Base-by-base conservation (phyloP, 2,329 filamentous ascomycete genomes). In the Cercospora sp. region DNA sequence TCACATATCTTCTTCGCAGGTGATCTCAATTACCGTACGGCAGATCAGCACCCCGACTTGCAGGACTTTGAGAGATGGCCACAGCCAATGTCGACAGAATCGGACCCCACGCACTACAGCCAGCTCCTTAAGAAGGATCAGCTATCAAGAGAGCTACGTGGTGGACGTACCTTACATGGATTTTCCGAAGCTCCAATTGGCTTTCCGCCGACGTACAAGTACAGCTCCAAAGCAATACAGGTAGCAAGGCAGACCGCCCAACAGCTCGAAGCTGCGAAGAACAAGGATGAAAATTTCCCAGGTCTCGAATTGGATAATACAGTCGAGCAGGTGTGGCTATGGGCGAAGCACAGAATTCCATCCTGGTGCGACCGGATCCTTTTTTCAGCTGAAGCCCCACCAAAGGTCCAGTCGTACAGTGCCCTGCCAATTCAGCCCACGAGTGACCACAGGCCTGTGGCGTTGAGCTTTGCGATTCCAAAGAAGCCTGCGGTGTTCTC, bases 151-250 rank as follows among this genome's bases (percentile, higher is more conserved):
- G 93, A 98, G 79, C 87, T 87, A 63, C 79, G 79, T 4, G 88
- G 89, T 0, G 88, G 89, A 0, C 86, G 89, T 16, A 92, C 91
- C 2, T 82, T 96, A 26, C 93, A 98, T 70, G 90, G 92, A 4
- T 82, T 99, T 36, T 81, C 82, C 9, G 95, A 99, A 80, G 87
- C 89, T 0, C 82, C 86, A 0, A 88, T 98, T 67, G 80, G 79
- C 3, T 99, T 98, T 75, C 91, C 93, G 1, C 95, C 95, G 0
- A 97, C 95, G 0, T 99, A 99, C 84, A 99, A 99, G 80, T 96
- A 95, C 78, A 84, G 85, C 36, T 79, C 85, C 1, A 75, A 80
- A 31, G 66, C 81, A 8, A 74, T 76, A 62, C 69, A 74, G 26
- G 58, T 73, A 1, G 75, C 72, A 4, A 79, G 1, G 76, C 73